Evolutionary conservation across 352 stramenopile species (phyloP).

Genomic region (Globisporangium paroecandrum): DNA sequence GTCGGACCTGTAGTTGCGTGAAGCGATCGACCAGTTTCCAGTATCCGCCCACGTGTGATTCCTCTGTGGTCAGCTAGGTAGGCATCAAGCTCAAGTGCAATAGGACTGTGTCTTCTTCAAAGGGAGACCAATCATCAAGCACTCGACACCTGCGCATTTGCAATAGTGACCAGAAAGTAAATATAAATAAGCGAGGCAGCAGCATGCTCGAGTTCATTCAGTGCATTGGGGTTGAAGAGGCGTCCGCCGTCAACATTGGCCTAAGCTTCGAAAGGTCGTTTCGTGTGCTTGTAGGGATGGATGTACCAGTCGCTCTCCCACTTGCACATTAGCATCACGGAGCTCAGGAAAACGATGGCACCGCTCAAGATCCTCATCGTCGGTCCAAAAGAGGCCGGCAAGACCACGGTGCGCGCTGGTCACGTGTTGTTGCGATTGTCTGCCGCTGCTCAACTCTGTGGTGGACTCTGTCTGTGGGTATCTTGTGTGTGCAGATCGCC

Average conservation of each 20-base stretch:
- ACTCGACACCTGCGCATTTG: not conserved
- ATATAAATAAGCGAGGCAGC: constrained; percentile 1
- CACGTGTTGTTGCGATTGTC: too few species aligned
- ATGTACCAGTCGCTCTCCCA: not conserved
- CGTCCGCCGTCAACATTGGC: not conserved
- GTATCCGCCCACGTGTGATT: not conserved
- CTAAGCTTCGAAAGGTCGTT: not conserved
- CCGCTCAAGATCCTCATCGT: constrained; percentile 79
- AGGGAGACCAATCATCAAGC: not conserved
- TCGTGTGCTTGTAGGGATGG: not conserved
- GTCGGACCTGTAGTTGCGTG: constrained; percentile 20
- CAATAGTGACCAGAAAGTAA: not conserved
- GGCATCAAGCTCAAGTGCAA: not conserved
- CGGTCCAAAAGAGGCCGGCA: constrained; percentile 75
- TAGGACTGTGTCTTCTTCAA: not conserved
- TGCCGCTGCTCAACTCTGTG: not conserved
- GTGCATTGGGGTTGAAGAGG: not conserved
- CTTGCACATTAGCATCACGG: not conserved
- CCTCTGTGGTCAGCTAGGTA: not conserved
- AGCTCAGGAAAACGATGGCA: constrained; percentile 27
- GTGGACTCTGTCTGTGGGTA: not conserved
- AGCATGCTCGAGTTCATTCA: not conserved
- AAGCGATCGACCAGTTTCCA: not conserved
- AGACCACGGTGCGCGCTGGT: constrained; percentile 44
- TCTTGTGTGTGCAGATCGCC: constrained; percentile 42